These are phyloP conservation scores for Collybia sordida DNA, from an alignment of 768 basidiomycete species.

Conservation along the genomic window DNA sequence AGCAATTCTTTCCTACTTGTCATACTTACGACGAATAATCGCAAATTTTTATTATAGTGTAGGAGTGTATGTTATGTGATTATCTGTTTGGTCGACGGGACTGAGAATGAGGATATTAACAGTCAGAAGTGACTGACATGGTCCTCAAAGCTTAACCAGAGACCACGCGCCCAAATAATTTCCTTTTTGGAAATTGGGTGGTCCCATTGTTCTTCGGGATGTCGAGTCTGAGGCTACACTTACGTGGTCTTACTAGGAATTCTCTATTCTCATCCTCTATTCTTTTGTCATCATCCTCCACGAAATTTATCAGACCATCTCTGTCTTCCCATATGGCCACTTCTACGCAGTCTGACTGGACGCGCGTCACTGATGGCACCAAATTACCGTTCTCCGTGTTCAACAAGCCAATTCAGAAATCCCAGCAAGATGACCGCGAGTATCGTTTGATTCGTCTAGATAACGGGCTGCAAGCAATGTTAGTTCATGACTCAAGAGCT, in stretches of 20 bases:
- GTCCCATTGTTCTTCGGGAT: constrained; percentile 2
- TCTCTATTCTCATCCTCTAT: not conserved
- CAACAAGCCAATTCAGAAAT: constrained; percentile 62
- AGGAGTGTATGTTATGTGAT: too few species aligned
- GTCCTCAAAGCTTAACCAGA: too few species aligned
- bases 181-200: too few species aligned
- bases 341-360: constrained; percentile 29
- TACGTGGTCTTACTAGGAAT: not conserved
- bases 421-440: constrained; percentile 74
- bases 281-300: not conserved
- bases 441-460: constrained; percentile 82
- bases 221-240: constrained; percentile 9
- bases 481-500: constrained; percentile 81
- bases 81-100: too few species aligned
- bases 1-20: too few species aligned
- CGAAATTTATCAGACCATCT: not conserved
- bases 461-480: constrained; percentile 85
- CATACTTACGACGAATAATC: too few species aligned
- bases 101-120: too few species aligned
- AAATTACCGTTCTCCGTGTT: constrained; percentile 54
- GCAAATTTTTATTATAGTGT: too few species aligned
- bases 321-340: constrained; percentile 16
- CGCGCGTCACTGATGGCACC: constrained; percentile 24
- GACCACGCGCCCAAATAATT: too few species aligned
- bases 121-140: too few species aligned